Evolutionary conservation across 1,284 basidiomycete species (phyloP).

Genomic region (Cutaneotrichosporon cavernicola): DNA sequence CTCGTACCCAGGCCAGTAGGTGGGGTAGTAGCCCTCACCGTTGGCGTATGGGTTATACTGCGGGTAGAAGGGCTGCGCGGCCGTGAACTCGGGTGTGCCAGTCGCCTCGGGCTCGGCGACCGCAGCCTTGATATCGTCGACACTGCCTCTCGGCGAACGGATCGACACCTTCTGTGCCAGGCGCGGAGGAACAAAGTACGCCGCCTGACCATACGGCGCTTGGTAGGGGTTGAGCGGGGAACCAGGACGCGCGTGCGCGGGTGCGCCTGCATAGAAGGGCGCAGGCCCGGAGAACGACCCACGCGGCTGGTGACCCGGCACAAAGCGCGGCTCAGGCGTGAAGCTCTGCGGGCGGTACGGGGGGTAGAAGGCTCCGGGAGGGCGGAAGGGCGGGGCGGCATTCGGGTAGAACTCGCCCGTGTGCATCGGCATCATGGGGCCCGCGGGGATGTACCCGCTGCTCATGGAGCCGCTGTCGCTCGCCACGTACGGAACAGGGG

Average conservation of each 20-base stretch:
- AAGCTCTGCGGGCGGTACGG: conserved; percentile 22
- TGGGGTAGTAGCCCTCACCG: conserved; percentile 21
- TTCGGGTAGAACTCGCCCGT: conserved; percentile 65
- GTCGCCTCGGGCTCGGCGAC: conserved; percentile 9
- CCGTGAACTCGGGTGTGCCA: conserved; percentile 12
- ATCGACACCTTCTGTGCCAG: conserved; percentile 36
- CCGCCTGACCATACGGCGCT: conserved; percentile 10
- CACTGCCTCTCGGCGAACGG: conserved; percentile 21
- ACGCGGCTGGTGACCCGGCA: conserved; percentile 25
- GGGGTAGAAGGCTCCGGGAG: conserved; percentile 14
- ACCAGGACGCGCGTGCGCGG: conserved; percentile 14
- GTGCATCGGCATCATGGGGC: conserved; percentile 30
- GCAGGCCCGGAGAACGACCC: conserved; percentile 31
- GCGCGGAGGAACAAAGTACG: conserved; percentile 39
- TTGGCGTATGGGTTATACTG: conserved; percentile 37
- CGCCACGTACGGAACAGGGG: conserved; percentile 21
- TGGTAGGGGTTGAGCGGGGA: conserved; percentile 37
- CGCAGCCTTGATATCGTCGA: not conserved
- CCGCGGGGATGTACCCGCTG: conserved; percentile 21
- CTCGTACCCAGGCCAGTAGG: conserved; percentile 24
- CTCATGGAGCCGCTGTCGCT: conserved; percentile 41
- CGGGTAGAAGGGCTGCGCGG: conserved; percentile 11
- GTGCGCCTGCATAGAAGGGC: conserved; percentile 13
- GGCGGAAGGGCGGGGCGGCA: conserved; percentile 61
- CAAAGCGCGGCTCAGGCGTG: conserved; percentile 21